A percentile compares a stretch with the other conserved stretches of the same genome.
These are phyloP conservation scores for Cryptosporidium meleagridis DNA, from an alignment of 169 alveolate genomes.

Conservation along the genomic window DNA sequence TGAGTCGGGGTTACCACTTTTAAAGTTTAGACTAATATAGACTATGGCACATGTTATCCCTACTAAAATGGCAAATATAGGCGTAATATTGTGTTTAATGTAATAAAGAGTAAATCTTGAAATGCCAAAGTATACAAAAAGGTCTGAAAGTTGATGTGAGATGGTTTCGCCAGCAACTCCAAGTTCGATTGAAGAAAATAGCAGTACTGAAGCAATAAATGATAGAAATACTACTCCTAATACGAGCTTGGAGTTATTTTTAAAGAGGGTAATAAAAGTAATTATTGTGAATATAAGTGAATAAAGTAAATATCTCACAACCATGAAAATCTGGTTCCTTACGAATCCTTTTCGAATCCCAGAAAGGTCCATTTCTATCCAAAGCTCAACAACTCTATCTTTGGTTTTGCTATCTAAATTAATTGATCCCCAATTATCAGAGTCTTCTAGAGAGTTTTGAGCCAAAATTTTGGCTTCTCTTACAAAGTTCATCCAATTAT, in stretches of 20 bases:
- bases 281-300: neutral
- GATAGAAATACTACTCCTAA: constrained; percentile 7
- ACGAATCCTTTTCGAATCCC: neutral
- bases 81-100: neutral
- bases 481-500: constrained; percentile 36
- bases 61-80: neutral
- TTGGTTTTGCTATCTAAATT: constrained; percentile 26
- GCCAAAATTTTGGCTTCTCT: constrained; percentile 41
- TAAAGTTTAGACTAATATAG: neutral
- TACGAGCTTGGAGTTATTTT: neutral
- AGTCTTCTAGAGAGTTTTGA: constrained; percentile 23
- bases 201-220: neutral
- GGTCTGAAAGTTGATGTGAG: neutral
- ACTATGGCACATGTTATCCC: neutral
- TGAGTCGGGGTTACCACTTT: neutral
- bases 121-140: neutral
- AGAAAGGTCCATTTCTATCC: constrained; percentile 37
- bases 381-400: constrained; percentile 40
- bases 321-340: neutral
- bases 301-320: constrained; percentile 6
- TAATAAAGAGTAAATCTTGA: neutral
- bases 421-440: neutral
- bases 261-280: constrained; percentile 2
- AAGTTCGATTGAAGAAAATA: constrained; percentile 13
- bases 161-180: constrained; percentile 21